phyloP scores from a whole-genome alignment of 495 filamentous ascomycete species.

The Aspergillus panamensis region DNA sequence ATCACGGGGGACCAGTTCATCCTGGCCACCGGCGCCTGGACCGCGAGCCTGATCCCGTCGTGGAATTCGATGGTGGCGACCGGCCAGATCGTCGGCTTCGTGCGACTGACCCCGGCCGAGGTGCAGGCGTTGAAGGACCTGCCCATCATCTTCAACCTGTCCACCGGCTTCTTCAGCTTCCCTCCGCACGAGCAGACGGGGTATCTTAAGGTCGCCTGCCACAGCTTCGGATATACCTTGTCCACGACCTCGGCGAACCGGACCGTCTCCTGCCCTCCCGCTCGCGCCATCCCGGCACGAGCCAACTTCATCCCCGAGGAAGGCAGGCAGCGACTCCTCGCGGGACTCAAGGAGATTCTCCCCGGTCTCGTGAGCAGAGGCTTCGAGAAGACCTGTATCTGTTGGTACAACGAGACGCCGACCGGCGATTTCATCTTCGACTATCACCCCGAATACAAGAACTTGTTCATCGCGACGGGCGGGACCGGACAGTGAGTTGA shows the following conservation, averaged over 20 bases:
- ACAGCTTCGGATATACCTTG: conserved; percentile 64
- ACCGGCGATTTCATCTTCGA: conserved; percentile 71
- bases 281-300: conserved; percentile 20
- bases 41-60: conserved; percentile 63
- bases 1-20: conserved; percentile 64
- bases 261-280: conserved; percentile 25
- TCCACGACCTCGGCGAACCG: conserved; percentile 8
- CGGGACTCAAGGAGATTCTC: conserved; percentile 54
- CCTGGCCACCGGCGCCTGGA: conserved; percentile 80
- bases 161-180: conserved; percentile 71
- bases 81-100: conserved; percentile 69
- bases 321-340: conserved; percentile 42
- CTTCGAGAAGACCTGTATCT: conserved; percentile 62
- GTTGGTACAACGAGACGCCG: conserved; percentile 78
- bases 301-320: conserved; percentile 42
- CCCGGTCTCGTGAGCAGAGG: conserved; percentile 55
- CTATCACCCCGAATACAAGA: conserved; percentile 60
- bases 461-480: conserved; percentile 73
- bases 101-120: conserved; percentile 62
- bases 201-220: conserved; percentile 67
- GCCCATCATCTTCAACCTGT: conserved; percentile 71
- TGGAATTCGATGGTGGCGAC: conserved; percentile 64
- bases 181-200: conserved; percentile 50
- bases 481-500: conserved; percentile 62
- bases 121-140: conserved; percentile 53